Conservation (phyloP, 441 rosid genomes). For the Jatropha multifida region DNA sequence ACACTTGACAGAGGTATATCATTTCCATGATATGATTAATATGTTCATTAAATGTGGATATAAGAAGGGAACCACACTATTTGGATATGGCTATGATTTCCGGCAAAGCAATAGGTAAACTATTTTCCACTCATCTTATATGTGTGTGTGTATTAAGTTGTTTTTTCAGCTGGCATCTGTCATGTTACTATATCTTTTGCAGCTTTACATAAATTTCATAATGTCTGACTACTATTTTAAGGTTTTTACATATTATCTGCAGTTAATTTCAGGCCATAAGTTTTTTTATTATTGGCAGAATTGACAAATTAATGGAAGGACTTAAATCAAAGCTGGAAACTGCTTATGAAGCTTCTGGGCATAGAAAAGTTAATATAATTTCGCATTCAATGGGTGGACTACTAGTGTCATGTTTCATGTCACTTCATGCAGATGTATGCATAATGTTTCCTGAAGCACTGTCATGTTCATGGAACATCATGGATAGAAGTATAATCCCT, state of each 20-base stretch:
- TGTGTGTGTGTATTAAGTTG: background rate
- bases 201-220: background rate
- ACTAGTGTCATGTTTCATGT: conserved; percentile 69
- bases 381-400: conserved; percentile 97
- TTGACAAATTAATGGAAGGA: conserved; percentile 59
- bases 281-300: conserved; percentile 45
- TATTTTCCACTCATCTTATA: background rate
- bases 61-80: conserved; percentile 81
- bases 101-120: conserved; percentile 86
- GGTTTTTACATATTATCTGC: conserved; percentile 17
- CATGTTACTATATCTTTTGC: background rate
- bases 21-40: conserved; percentile 88
- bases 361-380: conserved; percentile 68
- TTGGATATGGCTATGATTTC: conserved; percentile 91
- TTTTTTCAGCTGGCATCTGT: background rate
- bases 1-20: conserved; percentile 63
- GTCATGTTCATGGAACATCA: conserved; percentile 9
- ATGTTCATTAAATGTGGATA: conserved; percentile 77
- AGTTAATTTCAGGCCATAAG: conserved; percentile 11
- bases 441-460: conserved; percentile 20
- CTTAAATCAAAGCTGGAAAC: conserved; percentile 68
- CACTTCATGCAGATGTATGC: conserved; percentile 64
- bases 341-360: conserved; percentile 68
- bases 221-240: conserved; percentile 10
- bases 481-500: conserved; percentile 5